Evolutionary conservation across 1,284 basidiomycete species (phyloP).

Genomic region (Volvariella volvacea): DNA sequence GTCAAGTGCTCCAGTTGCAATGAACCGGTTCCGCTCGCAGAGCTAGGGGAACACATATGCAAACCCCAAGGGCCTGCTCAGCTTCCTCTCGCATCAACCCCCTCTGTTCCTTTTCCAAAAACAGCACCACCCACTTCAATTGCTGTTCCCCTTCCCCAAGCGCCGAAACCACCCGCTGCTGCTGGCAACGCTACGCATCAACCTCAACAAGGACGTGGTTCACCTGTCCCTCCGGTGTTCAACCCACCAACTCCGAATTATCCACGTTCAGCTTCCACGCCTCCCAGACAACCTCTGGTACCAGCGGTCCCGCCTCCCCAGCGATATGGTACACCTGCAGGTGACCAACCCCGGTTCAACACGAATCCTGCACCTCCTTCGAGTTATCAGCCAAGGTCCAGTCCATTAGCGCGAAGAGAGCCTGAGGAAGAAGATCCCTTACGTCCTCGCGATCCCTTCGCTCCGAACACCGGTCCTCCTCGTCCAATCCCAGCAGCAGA

Average conservation of each 20-base stretch:
- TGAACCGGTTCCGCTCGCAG: conserved; percentile 57
- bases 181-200: conserved; percentile 14
- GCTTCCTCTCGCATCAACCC: conserved; percentile 27
- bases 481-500: conserved; percentile 10
- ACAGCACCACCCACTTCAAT: conserved; percentile 15
- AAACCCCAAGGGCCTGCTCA: conserved; percentile 38
- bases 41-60: conserved; percentile 73
- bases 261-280: conserved; percentile 8
- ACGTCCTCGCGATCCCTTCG: conserved; percentile 9
- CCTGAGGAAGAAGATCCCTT: conserved; percentile 9
- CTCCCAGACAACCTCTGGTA: conserved; percentile 6
- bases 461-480: conserved; percentile 4
- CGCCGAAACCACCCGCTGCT: conserved; percentile 9
- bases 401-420: conserved; percentile 23
- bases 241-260: conserved; percentile 11
- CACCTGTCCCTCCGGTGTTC: no score
- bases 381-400: conserved; percentile 20
- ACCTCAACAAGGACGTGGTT: conserved; percentile 10
- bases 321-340: conserved; percentile 15
- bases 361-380: conserved; percentile 14
- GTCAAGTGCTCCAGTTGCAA: conserved; percentile 80
- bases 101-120: no score
- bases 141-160: conserved; percentile 11
- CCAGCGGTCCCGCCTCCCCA: conserved; percentile 8
- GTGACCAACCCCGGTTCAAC: conserved; percentile 20